Evolutionary conservation across 345 rosid genomes (phyloP), one percentile per base, ranked within the genome.

Genomic region (Dimocarpus longan): DNA sequence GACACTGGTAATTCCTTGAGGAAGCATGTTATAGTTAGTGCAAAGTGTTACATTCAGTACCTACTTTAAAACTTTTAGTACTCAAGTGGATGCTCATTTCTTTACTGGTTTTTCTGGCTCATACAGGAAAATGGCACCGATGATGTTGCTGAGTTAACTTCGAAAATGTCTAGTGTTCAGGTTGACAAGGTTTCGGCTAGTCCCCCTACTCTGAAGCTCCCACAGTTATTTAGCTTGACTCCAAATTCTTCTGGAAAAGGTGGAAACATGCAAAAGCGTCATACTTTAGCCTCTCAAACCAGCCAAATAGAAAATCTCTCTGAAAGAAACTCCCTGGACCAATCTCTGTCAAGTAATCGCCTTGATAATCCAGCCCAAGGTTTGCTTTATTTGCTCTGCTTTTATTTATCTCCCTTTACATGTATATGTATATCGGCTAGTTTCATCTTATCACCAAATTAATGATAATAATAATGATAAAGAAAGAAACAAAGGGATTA

Each of bases 181-280:
- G 87, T 93, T 79, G 98, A 93, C 74, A 94, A 93, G 82, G 89
- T 82, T 76, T 90, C 95, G 64, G 89, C 93, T 52, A 87, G 90
- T 71, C 81, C 95, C 72, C 88, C 92, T 46, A 87, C 99, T 40
- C 79, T 96, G 84, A 96, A 93, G 85, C 93, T 96, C 44, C 99
- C 99, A 28, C 98, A 96, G 76, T 84, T 96, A 77, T 96, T 96
- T 89, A 87, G 90, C 86, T 88, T 89, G 86, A 92, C 97, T 42
- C 98, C 98, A 79, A 96, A 86, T 86, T 92, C 99, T 59, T 93
- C 97, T 57, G 95, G 95, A 70, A 96, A 91, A 84, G 87, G 88
- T 59, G 94, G 91, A 82, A 92, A 86, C 83, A 60, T 85, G 76
- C 99, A 92, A 84, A 96, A 90, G 84, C 91, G 93, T 78, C 92